A percentile compares a stretch with the other conserved stretches of the same genome.
These are phyloP conservation scores for Nannochloris sp. DNA, from an alignment of 139 green algal genomes.

Conservation along the genomic window DNA sequence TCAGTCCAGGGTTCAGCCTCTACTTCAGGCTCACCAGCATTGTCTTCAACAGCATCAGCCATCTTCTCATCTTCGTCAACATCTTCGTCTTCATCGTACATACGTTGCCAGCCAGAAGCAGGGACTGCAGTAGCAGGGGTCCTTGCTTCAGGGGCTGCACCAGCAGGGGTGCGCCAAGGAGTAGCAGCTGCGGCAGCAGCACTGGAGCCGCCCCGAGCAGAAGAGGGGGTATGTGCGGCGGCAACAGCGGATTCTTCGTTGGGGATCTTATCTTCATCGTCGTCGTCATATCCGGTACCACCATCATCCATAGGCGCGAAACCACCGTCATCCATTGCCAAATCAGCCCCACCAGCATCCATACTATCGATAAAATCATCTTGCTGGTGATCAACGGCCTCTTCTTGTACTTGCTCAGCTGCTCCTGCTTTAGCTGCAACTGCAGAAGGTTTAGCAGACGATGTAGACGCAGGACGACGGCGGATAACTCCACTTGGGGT, in stretches of 20 bases:
- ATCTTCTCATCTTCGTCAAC: slow-evolving; percentile 6
- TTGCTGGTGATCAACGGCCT: too few relatives aligned
- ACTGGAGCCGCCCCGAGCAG: not conserved
- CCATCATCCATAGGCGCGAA: not conserved
- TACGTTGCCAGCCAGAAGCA: slow-evolving; percentile 45
- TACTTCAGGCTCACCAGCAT: not conserved
- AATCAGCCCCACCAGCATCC: too few relatives aligned
- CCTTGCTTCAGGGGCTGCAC: slow-evolving; percentile 14
- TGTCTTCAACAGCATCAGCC: slow-evolving; percentile 1
- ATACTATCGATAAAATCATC: too few relatives aligned
- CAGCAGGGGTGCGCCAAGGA: slow-evolving; percentile 26
- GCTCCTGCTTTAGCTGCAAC: not conserved
- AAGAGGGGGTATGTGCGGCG: not conserved
- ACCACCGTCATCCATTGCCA: too few relatives aligned
- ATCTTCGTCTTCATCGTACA: slow-evolving; percentile 31
- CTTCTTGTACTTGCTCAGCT: too few relatives aligned
- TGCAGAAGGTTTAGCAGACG: not conserved
- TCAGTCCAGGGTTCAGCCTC: slow-evolving; percentile 6
- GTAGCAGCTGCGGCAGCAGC: slow-evolving; percentile 2
- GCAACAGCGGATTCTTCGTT: not conserved
- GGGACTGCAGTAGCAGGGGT: slow-evolving; percentile 20
- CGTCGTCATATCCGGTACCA: not conserved
- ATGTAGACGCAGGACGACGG: not conserved
- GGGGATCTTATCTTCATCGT: not conserved
- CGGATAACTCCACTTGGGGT: not conserved